Evolutionary conservation across 805 yeast species (phyloP), one percentile per base, ranked within the genome.

Genomic region (Novakomyces olei): DNA sequence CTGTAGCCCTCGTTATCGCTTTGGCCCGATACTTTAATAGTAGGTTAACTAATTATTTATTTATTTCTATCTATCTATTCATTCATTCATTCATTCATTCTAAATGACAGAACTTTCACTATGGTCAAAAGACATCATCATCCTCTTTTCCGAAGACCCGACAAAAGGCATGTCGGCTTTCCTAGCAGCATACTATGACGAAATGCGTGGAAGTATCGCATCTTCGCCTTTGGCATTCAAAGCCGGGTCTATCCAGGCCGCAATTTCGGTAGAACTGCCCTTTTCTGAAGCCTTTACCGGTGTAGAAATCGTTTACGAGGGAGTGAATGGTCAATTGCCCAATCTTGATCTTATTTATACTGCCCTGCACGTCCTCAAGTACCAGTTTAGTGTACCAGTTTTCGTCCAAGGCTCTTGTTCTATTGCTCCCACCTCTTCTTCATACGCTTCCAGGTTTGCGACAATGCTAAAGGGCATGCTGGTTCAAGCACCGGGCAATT

Each of bases 311-410:
- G 60, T 57, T 30, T 85, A 79, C 48, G 80, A 76, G 38, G 98
- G 98, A 0, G 59, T 83, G 37, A 88, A 88, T 47, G 99, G 99
- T 15, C 95, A 81, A 52, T 61, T 83, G 41, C 99, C 99, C 10
- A 88, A 88, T 49, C 61, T 88, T 44, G 99, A 88, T 54, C 55
- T 88, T 35, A 56, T 88, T 30, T 88, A 88, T 47, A 67, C 81
- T 18, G 92, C 78, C 3, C 71, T 71, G n/a, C 57, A 65, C 29
- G 63, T 80, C 22, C 62, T 75, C 4, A 68, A 69, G 38, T 80
- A 78, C 45, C 28, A 23, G 12, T 95, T 83, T 53, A 73, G 73
- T 8, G 61, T 83, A 42, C 63, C 62, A 29, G 65, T 73, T 4
- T 62, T 77, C 10, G 51, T 85, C 27, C 91, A 81, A 41, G 63